Evolutionary conservation across 2,329 filamentous ascomycete species (phyloP).

Genomic region (Emergomyces orientalis): DNA sequence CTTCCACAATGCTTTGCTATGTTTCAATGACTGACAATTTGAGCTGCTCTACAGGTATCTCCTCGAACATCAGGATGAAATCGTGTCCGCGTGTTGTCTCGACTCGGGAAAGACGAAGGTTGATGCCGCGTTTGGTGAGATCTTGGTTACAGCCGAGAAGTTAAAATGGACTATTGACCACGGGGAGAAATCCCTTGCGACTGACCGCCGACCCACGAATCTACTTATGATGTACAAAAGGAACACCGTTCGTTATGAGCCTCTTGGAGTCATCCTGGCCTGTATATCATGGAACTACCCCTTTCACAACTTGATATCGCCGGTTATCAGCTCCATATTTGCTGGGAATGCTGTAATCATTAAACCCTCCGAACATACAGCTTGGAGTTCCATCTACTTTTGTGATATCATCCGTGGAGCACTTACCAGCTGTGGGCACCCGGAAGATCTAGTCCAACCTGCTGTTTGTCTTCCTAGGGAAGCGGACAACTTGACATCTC

Average conservation of each 20-base stretch:
- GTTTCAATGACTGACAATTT: not conserved
- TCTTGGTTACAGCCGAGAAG: conserved; percentile 88
- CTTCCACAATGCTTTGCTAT: not conserved
- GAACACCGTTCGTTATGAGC: conserved; percentile 84
- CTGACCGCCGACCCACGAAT: conserved; percentile 71
- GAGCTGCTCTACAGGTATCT: conserved; percentile 48
- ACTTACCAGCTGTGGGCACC: conserved; percentile 71
- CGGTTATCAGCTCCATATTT: conserved; percentile 83
- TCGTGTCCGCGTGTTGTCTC: conserved; percentile 74
- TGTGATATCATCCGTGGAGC: conserved; percentile 67
- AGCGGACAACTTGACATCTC: conserved; percentile 72
- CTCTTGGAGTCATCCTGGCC: conserved; percentile 82
- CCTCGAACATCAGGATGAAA: conserved; percentile 78
- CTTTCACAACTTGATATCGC: conserved; percentile 90
- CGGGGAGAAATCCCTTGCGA: conserved; percentile 68
- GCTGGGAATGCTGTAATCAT: conserved; percentile 85
- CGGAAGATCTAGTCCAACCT: conserved; percentile 70
- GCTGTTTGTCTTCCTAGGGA: conserved; percentile 80
- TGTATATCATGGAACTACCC: conserved; percentile 96
- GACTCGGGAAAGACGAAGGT: conserved; percentile 96
- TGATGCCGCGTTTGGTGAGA: conserved; percentile 88
- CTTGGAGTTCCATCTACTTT: conserved; percentile 84
- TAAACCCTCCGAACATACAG: conserved; percentile 91
- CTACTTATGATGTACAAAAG: conserved; percentile 92
- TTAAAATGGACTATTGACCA: conserved; percentile 88